Base-by-base conservation (phyloP, 768 basidiomycete genomes). In the Auriscalpium vulgare region DNA sequence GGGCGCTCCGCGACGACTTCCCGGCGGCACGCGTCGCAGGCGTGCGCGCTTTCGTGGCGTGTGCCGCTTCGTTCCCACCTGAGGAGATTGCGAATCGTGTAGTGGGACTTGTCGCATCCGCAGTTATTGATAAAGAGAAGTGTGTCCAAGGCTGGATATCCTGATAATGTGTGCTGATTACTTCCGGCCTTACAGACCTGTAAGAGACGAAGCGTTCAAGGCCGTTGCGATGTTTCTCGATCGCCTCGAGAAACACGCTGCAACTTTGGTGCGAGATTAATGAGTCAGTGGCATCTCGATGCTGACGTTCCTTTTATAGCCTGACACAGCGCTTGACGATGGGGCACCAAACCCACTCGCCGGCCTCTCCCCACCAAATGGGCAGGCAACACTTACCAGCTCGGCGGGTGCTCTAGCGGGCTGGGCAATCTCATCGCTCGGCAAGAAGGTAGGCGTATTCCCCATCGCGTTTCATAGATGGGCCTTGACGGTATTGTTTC, bases 181-280 rank as follows among this genome's bases (percentile, higher is more conserved):
- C 17, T 54, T 14, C 56, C 35, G 60, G 37, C 48, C 17, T 46
- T 6, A 1, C 62, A 98, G 95, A 63, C 69, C 91, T 8, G 95
- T 98, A 0, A 82, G 97, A 17, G 95, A 97, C 70, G 95, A 97
- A 65, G 95, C 91, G 2, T 97, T 95, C 78, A 95, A 90, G 69
- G 88, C 93, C 7, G 77, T 95, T 54, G 90, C 91, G 45, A 72
- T 95, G 49, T 94, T 97, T 65, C 75, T 95, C 59, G 90, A 88
- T 68, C 83, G 79, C 59, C 71, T 97, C 34, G 92, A 97, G 65
- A 78, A 74, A 8, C 79, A 97, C 62, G 90, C 87, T 2, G 78
- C 78, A 0, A 77, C 81, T 3, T 89, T 99, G 94, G 95, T 93
- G 52, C n/a, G 78, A 60, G 10, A 50, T 9, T 13, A 34, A 47